These are phyloP conservation scores for Botryotinia calthae DNA, from an alignment of 2,329 filamentous ascomycete species.

Conservation along the genomic window DNA sequence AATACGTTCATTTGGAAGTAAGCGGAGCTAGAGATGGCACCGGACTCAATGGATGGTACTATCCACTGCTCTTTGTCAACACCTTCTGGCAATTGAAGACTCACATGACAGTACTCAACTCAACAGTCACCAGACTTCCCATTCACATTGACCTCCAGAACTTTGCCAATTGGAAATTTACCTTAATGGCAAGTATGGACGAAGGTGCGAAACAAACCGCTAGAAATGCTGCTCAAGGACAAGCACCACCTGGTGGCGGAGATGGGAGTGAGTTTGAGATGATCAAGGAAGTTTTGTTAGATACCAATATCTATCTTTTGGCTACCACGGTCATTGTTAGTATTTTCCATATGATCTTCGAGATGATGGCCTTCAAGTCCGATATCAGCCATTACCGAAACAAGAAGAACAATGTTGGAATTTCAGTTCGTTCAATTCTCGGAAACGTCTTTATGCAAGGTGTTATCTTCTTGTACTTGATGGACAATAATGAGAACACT, in stretches of 20 bases:
- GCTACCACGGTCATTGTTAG: slow-evolving; percentile 80
- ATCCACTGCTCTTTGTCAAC: slow-evolving; percentile 87
- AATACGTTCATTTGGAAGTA: slow-evolving; percentile 75
- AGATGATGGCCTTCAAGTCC: slow-evolving; percentile 93
- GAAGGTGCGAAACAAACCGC: slow-evolving; percentile 82
- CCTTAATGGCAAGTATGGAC: slow-evolving; percentile 78
- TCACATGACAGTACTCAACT: slow-evolving; percentile 90
- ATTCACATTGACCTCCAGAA: slow-evolving; percentile 83
- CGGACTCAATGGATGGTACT: slow-evolving; percentile 91
- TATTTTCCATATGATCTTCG: slow-evolving; percentile 89
- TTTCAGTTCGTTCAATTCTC: slow-evolving; percentile 91
- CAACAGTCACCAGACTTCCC: slow-evolving; percentile 78
- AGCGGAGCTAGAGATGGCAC: slow-evolving; percentile 78
- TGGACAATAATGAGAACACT: slow-evolving; percentile 97
- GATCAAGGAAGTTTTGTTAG: slow-evolving; percentile 91
- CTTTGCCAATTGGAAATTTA: slow-evolving; percentile 85
- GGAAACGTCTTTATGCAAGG: slow-evolving; percentile 97
- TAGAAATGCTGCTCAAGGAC: slow-evolving; percentile 65
- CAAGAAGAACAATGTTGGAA: slow-evolving; percentile 98
- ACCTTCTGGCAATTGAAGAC: slow-evolving; percentile 94
- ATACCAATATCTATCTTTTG: slow-evolving; percentile 90
- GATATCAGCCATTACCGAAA: slow-evolving; percentile 98
- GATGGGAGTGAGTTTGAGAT: slow-evolving; percentile 95
- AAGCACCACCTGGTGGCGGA: slow-evolving; percentile 62
- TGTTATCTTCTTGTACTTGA: slow-evolving; percentile 91